Evolutionary conservation across 345 rosid species (phyloP).

Genomic region (Eucalyptus urophylla): DNA sequence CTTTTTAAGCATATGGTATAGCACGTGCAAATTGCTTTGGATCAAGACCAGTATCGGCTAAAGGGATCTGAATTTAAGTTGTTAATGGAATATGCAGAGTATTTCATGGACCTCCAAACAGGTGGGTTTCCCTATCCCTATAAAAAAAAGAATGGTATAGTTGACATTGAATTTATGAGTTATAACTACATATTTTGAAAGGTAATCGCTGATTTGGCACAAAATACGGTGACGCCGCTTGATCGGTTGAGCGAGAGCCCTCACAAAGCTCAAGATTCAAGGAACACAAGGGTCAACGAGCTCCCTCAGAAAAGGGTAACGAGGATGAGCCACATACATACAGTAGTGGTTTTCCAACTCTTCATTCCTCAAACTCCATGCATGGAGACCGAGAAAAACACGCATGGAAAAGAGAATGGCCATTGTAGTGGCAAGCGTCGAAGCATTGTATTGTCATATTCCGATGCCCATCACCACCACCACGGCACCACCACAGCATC

Average conservation of each 20-base stretch:
- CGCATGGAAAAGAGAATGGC: not conserved
- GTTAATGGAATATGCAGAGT: not conserved
- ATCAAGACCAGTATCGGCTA: rapidly evolving
- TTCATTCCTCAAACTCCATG: not conserved
- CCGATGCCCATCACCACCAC: not conserved
- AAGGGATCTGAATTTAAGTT: not conserved
- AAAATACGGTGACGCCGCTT: not conserved
- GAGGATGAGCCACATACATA: not conserved
- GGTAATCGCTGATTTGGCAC: not conserved
- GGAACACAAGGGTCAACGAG: not conserved
- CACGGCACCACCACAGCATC: not conserved
- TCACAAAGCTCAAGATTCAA: not conserved
- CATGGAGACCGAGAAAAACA: not conserved
- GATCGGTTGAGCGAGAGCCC: not conserved
- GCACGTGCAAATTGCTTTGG: not conserved
- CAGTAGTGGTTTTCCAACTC: not conserved
- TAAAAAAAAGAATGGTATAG: not conserved
- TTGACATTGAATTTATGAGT: not conserved
- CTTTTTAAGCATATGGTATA: not conserved
- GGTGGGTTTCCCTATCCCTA: not conserved
- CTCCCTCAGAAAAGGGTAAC: not conserved
- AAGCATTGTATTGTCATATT: not conserved
- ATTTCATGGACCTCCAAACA: not conserved
- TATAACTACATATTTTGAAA: not conserved
- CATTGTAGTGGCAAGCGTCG: not conserved